Conservation (phyloP, 2,329 filamentous ascomycete species). For the Pseudovirgaria hyperparasitica region DNA sequence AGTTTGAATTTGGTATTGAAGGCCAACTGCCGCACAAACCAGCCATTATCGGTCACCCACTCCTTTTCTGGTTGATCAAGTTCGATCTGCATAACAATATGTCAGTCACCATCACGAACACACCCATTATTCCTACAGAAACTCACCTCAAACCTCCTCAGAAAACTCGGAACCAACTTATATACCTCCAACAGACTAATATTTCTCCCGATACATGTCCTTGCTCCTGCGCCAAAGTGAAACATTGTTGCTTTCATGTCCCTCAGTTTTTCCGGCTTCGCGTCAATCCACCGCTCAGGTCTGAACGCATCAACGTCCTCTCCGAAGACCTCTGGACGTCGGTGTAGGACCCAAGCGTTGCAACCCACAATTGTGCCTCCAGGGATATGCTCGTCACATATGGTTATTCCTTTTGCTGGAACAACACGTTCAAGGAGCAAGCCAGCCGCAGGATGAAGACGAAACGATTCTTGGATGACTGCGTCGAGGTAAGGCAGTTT, state of each 20-base stretch:
- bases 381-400: slow-evolving; percentile 48
- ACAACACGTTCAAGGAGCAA: slow-evolving; percentile 63
- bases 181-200: slow-evolving; percentile 37
- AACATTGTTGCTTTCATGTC: slow-evolving; percentile 60
- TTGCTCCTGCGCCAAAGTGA: slow-evolving; percentile 58
- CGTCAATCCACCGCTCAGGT: slow-evolving; percentile 54
- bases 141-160: slow-evolving; percentile 50
- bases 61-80: slow-evolving; percentile 26
- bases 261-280: slow-evolving; percentile 42
- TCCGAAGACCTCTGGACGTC: slow-evolving; percentile 55
- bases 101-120: neutral
- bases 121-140: neutral
- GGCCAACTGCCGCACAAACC: slow-evolving; percentile 37
- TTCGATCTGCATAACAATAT: slow-evolving; percentile 16
- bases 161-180: slow-evolving; percentile 41
- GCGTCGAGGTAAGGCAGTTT: slow-evolving; percentile 65
- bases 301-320: slow-evolving; percentile 51
- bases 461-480: slow-evolving; percentile 65
- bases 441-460: slow-evolving; percentile 61
- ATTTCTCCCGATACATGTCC: slow-evolving; percentile 53
- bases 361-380: slow-evolving; percentile 64
- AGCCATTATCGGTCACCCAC: slow-evolving; percentile 39
- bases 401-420: slow-evolving; percentile 49
- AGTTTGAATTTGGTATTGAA: slow-evolving; percentile 32
- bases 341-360: slow-evolving; percentile 63